Base-by-base conservation (phyloP, 305 asterid species). In the Solanum hybrid region DNA sequence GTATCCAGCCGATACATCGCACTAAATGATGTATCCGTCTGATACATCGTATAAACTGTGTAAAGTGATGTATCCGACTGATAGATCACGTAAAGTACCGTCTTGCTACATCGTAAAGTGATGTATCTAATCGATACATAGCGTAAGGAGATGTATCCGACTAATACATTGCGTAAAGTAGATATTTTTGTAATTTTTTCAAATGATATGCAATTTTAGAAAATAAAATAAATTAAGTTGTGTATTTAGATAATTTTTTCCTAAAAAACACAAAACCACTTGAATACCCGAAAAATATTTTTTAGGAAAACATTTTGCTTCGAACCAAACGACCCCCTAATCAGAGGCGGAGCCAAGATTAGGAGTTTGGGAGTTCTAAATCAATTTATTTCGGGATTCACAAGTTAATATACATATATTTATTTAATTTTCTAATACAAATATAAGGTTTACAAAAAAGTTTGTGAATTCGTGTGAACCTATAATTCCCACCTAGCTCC, bases 401-500 rank as follows among this genome's bases (percentile, higher is more conserved):
- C 22, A 45, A 45, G 3, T 45, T 45, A 14, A 14, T 45, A 45
- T 14, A 45, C 1, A 14, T 45, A 45, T 45, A 2, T 45, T 0
- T 45, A 45, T 45, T 45, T 45, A 45, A 45, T 5, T 45, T 2
- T 45, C 0, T 5, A 45, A 45, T 45, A 45, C 3, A 45, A 45
- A 14, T 14, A 45, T 45, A 45, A 45, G 7, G 0, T 45, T 0
- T 45, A 14, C 0, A 0, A 45, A 14, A 45, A 45, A 2, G 0
- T 5, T 45, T 5, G 2, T 14, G 7, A 15, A 15, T 15, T 51
- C 7, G 0, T 5, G 3, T 6, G 8, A 5, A 51, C 3, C 1
- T 0, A 14, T 51, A 0, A 51, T 5, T 17, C 3, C 8, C 7
- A 51, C 64, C 0, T 51, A 51, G 3, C 3, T 15, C 1, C 0